Conservation (phyloP, 1,139 yeast species). For the Candida sanyaensis region DNA sequence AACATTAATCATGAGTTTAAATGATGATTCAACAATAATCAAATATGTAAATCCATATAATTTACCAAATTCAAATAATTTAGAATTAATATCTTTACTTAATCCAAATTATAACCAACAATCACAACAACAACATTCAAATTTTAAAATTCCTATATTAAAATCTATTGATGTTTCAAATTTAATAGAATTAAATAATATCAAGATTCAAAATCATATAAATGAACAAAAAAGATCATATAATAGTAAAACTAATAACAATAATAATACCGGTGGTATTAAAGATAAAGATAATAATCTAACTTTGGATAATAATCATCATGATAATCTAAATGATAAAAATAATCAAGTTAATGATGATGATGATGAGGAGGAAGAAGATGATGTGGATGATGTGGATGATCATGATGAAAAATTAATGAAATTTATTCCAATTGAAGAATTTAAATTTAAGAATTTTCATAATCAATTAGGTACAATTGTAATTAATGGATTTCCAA, state of each 20-base stretch:
- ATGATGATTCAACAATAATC: neutral
- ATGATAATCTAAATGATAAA: no score
- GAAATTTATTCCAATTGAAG: constrained; percentile 24
- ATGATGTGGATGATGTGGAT: constrained; percentile 2
- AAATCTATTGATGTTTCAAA: constrained; percentile 24
- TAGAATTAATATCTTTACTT: constrained; percentile 17
- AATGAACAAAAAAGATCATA: constrained; percentile 4
- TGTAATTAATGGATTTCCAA: constrained; percentile 35
- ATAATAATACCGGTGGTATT: neutral
- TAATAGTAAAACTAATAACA: neutral
- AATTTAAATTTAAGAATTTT: constrained; percentile 31
- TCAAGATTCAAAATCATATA: constrained; percentile 18
- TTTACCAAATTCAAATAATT: constrained; percentile 16
- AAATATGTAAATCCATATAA: constrained; percentile 17
- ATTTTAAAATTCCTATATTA: constrained; percentile 23
- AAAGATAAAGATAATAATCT: neutral
- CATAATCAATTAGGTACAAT: constrained; percentile 42
- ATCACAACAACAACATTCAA: constrained; percentile 6
- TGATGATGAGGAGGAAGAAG: neutral
- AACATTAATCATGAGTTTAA: neutral
- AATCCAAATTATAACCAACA: constrained; percentile 2
- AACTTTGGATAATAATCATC: neutral
- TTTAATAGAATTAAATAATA: constrained; percentile 24
- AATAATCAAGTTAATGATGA: no score
- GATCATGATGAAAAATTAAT: constrained; percentile 16